phyloP scores from a whole-genome alignment of 83 land plant genomes.

The Picea engelmannii region DNA sequence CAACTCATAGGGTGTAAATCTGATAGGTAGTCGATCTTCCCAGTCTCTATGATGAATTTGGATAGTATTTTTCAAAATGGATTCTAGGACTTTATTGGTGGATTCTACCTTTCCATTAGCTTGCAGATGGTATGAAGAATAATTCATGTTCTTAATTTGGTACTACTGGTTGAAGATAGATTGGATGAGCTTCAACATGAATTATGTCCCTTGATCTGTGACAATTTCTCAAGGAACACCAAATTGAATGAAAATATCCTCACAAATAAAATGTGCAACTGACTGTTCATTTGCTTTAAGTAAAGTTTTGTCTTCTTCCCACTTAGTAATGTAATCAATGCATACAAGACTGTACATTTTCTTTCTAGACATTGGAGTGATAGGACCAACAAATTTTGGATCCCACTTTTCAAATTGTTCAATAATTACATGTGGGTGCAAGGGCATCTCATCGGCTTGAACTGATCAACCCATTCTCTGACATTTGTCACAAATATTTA shows the following conservation, averaged over 20 bases:
- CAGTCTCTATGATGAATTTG: too few species aligned
- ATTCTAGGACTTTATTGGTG: too few species aligned
- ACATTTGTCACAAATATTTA: neutral
- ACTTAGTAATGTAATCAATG: neutral
- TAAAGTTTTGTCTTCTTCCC: neutral
- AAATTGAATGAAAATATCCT: neutral
- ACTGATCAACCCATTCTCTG: neutral
- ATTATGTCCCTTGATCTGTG: neutral
- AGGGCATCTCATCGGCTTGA: neutral
- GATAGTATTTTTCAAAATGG: too few species aligned
- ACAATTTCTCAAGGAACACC: neutral
- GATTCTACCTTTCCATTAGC: neutral
- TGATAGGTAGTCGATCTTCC: too few species aligned
- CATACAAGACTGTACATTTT: neutral
- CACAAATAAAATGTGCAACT: neutral
- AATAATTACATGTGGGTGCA: neutral
- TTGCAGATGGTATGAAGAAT: neutral
- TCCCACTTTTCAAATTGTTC: neutral
- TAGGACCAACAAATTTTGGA: neutral
- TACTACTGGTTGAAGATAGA: neutral
- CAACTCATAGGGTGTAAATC: too few species aligned
- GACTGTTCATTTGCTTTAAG: neutral
- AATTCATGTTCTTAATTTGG: neutral
- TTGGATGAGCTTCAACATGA: neutral
- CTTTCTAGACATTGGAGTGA: neutral